Base-by-base conservation (phyloP, 192 early-diverging fungal genomes). In the Gonapodya sp. region DNA sequence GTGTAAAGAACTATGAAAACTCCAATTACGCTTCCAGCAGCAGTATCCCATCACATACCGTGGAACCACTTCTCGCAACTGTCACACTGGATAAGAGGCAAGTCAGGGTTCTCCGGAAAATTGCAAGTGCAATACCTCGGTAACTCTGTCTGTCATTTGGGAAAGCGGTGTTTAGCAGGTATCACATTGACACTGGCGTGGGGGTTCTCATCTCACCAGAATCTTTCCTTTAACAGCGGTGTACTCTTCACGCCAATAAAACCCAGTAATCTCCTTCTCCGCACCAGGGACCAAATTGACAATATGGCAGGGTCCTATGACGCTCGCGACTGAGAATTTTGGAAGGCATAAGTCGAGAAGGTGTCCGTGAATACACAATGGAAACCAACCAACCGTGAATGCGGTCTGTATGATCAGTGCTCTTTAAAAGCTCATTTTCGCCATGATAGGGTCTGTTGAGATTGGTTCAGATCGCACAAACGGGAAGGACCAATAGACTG, bases 51-150 rank as follows among this genome's bases (percentile, higher is more conserved):
- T 8, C 8, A 64, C 8, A 16, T 24, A 64, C 46, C 46, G 24
- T 64, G 46, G 46, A 64, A 64, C 46, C 46, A 64, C 46, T 64
- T 64, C 46, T 64, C 46, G 46, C 46, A 64, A 24, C 46, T 64
- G 46, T 64, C 46, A 24, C 46, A 64, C 46, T 64, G 46, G 46
- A 64, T 64, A 24, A 64, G 46, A 64, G 46, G 46, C 8, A 64
- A 24, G 46, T 64, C 46, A 16, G 46, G 46, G 24, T 64, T 64
- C 46, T 64, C 46, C 24, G 46, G 46, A 16, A 64, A 24, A 64
- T 24, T 64, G 46, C 46, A 64, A 24, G 46, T 64, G 46, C 46
- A 64, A 24, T 64, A 64, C 46, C 46, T 64, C 24, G 46, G 46
- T 8, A 64, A 24, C 24, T 64, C 46, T 24, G 46, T 64, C 46